phyloP scores from a whole-genome alignment of 352 stramenopile genomes.

The Globisporangium spiculum region DNA sequence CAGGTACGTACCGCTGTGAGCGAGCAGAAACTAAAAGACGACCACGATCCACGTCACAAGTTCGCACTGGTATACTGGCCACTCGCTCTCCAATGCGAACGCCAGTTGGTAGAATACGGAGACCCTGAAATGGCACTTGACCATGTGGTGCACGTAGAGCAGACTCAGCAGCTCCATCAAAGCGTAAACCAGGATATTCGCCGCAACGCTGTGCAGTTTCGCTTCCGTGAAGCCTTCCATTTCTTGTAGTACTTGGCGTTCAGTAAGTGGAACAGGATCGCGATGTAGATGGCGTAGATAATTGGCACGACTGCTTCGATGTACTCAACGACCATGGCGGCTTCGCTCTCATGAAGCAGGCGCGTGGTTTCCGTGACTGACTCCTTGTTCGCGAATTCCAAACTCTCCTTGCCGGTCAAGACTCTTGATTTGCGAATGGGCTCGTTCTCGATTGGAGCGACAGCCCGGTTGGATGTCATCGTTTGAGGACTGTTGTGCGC shows the following conservation, averaged over 20 bases:
- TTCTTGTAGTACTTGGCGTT: slow-evolving; percentile 20
- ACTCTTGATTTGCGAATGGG: not conserved
- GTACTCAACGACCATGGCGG: slow-evolving; percentile 26
- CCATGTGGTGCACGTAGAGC: slow-evolving; percentile 10
- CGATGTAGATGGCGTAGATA: slow-evolving; percentile 24
- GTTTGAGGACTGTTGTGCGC: too few relatives aligned
- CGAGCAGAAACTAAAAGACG: not conserved
- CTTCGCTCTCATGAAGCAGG: slow-evolving; percentile 22
- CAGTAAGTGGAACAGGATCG: slow-evolving; percentile 12
- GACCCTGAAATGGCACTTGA: slow-evolving; percentile 15
- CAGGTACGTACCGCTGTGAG: not conserved
- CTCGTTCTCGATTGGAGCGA: too few relatives aligned
- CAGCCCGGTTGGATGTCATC: too few relatives aligned
- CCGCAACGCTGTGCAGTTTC: slow-evolving; percentile 4
- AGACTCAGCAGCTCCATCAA: slow-evolving; percentile 22
- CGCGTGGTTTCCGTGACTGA: not conserved
- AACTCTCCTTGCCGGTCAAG: not conserved
- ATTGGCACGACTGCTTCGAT: slow-evolving; percentile 27
- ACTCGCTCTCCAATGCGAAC: slow-evolving; percentile 12
- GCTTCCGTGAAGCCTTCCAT: slow-evolving; percentile 5
- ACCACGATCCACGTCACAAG: not conserved
- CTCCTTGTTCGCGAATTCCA: not conserved
- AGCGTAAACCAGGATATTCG: slow-evolving; percentile 23
- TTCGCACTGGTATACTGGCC: not conserved
- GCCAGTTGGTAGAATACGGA: slow-evolving; percentile 26